Base-by-base conservation (phyloP, 768 basidiomycete species). In the Kondoa subrosea region DNA sequence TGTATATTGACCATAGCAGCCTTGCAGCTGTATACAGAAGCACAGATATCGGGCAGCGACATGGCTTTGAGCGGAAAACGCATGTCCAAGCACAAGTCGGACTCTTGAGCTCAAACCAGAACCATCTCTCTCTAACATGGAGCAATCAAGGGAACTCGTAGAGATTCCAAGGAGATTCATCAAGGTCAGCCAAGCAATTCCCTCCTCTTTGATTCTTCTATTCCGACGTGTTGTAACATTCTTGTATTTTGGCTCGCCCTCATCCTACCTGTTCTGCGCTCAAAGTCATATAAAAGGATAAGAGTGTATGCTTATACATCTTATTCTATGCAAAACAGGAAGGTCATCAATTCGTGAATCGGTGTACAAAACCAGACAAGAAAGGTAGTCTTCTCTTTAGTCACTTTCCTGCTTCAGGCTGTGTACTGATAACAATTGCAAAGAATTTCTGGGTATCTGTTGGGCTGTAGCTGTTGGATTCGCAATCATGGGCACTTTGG, bases 401-500 rank as follows among this genome's bases (percentile, higher is more conserved):
- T 34, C 61, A 8, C 25, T 27, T 17, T 66, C 32, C 26, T 63
- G 33, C 40, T 34, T 60, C n/a, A n/a, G n/a, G n/a, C n/a, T n/a
- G n/a, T 65, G 31, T 3, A 26, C 60, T 60, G 26, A 57, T 30
- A 25, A 26, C 4, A 3, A 62, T n/a, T 31, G 30, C 70, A 25
- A 77, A 99, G 95, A 99, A 77, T 99, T 92, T 78, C 73, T 84
- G 56, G 90, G 93, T 77, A 92, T 99, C 72, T 97, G 87, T 80
- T 87, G 85, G 77, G 95, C 95, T 34, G 91, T 99, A 66, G 91
- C 91, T 1, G 86, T 97, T 70, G 95, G 95, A 16, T 99, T 99
- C 75, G 90, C 87, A 64, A 89, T 99, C 72, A 97, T 97, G 92
- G 95, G 95, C 17, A 93, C 96, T 82, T 91, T 99, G 77, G 95